phyloP scores from a whole-genome alignment of 1,139 yeast genomes.

The Suhomyces ambrosiae region DNA sequence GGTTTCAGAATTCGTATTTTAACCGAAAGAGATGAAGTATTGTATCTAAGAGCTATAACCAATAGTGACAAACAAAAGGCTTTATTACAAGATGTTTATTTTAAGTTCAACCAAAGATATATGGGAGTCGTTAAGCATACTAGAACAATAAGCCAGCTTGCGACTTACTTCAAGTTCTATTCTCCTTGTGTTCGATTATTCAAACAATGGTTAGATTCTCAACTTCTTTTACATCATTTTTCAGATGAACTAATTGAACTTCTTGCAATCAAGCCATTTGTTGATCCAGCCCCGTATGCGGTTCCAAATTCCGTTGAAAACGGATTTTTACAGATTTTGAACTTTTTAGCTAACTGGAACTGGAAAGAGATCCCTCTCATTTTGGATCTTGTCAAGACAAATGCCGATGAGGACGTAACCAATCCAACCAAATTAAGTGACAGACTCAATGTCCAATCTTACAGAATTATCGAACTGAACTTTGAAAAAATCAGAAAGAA shows the following conservation, averaged over 20 bases:
- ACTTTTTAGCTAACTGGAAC: constrained; percentile 82
- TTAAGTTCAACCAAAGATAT: constrained; percentile 68
- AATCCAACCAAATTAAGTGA: constrained; percentile 54
- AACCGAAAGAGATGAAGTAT: constrained; percentile 78
- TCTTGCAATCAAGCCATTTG: constrained; percentile 79
- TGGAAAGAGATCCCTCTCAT: constrained; percentile 89
- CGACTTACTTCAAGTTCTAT: constrained; percentile 73
- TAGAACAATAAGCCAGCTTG: constrained; percentile 68
- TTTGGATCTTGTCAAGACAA: constrained; percentile 65
- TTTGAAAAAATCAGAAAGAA: constrained; percentile 66
- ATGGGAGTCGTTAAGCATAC: constrained; percentile 79
- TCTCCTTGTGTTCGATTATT: constrained; percentile 82
- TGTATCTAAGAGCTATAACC: constrained; percentile 69
- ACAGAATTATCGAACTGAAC: constrained; percentile 62
- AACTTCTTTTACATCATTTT: constrained; percentile 66
- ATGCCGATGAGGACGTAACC: constrained; percentile 21
- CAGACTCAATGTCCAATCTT: constrained; percentile 60
- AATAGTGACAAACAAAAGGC: constrained; percentile 61
- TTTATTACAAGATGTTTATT: constrained; percentile 60
- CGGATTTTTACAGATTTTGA: constrained; percentile 77
- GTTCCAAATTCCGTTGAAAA: constrained; percentile 77
- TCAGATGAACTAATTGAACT: constrained; percentile 81
- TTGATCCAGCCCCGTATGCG: constrained; percentile 81
- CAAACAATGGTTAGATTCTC: constrained; percentile 83
- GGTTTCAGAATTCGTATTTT: constrained; percentile 75